Evolutionary conservation across 2,329 filamentous ascomycete species (phyloP), one percentile per base, ranked within the genome.

Genomic region (Pseudogymnoascus sp.): DNA sequence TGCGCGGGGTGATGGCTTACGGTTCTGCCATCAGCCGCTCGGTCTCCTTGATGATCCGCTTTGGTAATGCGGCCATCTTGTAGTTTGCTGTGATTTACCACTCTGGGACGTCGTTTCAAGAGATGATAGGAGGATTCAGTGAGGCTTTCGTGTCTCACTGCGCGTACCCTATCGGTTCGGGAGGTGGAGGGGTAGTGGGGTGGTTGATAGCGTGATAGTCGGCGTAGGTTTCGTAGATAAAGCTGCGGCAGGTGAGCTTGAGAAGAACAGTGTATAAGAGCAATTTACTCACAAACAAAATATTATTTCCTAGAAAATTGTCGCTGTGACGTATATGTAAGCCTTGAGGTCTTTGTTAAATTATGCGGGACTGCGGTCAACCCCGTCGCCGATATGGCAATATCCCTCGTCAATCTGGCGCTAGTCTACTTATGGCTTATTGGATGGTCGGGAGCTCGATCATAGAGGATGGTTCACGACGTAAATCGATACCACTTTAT

Each of bases 11-110:
- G 59, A 58, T 58, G 48, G 73, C 90, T 76, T 83, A 96, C 91
- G 94, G 94, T 78, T 99, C 94, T 66, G 90, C 90, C 85, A 96
- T 92, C 69, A 99, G 84, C 72, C 94, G 87, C 79, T 99, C 93
- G 18, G 94, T 99, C 84, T 99, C 95, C 79, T 99, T 99, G 73
- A 97, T 84, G 72, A 99, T 99, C 73, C 94, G 84, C 82, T 99
- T 99, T 33, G 94, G 93, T 67, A 99, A 81, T 66, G 91, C 87
- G 90, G 48, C 48, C 48, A 55, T 55, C 9, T 10, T 55, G 29
- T 33, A 31, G 48, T 55, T 55, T 55, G n/a, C 29, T 33, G 15
- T 55, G 15, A 21, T 55, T 33, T 33, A 21, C 5, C 48, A 55
- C 48, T 35, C 48, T 29, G 18, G 10, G 29, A 33, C 4, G 29